Percentiles rank a stretch among this genome's conserved stretches.
These are phyloP conservation scores for Proliferodiscus dingleyae DNA, from an alignment of 2,329 filamentous ascomycete genomes.

Conservation along the genomic window DNA sequence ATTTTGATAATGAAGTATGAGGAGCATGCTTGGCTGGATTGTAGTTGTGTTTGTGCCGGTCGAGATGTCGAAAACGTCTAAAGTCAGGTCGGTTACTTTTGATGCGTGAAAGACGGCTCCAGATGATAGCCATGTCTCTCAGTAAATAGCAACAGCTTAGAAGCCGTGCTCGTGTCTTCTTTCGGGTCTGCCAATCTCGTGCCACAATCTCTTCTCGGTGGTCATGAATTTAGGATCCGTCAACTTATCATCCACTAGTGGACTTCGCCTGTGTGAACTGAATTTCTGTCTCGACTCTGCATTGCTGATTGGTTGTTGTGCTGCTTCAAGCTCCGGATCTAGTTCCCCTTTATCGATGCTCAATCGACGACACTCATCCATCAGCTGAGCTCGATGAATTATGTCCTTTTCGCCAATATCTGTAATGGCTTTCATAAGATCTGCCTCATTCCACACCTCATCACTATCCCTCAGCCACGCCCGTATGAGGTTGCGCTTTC, in stretches of 20 bases:
- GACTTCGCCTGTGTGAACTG: neutral
- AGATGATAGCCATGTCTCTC: too few species aligned
- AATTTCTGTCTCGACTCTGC: neutral
- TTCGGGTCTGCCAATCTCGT: neutral
- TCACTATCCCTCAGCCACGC: conserved; percentile 12
- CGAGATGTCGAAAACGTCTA: too few species aligned
- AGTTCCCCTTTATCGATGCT: neutral
- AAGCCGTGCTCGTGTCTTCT: neutral
- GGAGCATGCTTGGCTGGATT: too few species aligned
- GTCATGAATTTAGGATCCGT: conserved; percentile 1
- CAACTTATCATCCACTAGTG: neutral
- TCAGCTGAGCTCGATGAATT: neutral
- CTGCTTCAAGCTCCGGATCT: conserved; percentile 11
- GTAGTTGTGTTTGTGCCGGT: too few species aligned
- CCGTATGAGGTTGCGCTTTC: conserved; percentile 19
- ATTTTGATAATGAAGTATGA: too few species aligned
- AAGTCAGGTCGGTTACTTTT: too few species aligned
- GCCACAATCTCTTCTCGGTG: neutral
- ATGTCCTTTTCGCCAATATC: conserved; percentile 8
- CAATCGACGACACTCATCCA: neutral
- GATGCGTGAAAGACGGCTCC: too few species aligned
- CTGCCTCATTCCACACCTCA: conserved; percentile 7
- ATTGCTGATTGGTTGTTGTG: neutral
- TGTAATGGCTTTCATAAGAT: conserved; percentile 11
- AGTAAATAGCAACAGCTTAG: neutral